Evolutionary conservation across 192 early-diverging fungal species (phyloP).

Genomic region (Lobosporangium transversale): DNA sequence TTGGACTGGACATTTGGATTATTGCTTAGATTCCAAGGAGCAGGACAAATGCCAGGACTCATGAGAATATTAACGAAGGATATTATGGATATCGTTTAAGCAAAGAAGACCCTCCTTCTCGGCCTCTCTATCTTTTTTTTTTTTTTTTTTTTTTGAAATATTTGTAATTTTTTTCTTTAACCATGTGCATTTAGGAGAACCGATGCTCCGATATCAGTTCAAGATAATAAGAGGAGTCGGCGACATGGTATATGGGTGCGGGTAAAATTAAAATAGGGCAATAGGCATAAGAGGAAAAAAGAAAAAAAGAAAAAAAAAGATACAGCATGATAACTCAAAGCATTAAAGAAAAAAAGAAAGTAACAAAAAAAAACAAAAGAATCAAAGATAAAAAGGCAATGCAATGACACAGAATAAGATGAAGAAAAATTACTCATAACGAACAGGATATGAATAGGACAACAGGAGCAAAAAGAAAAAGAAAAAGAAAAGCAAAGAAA

Average conservation of each 20-base stretch:
- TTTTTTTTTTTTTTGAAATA: slow-evolving; percentile 3
- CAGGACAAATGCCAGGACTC: not conserved
- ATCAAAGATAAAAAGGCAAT: slow-evolving; percentile 1
- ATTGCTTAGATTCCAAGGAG: not conserved
- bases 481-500: not conserved
- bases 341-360: not conserved
- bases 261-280: slow-evolving; percentile 11
- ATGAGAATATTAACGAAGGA: not conserved
- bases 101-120: too few relatives aligned
- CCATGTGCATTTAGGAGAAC: not conserved
- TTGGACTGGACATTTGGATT: not conserved
- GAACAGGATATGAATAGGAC: too few relatives aligned
- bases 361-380: slow-evolving; percentile 12
- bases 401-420: slow-evolving; percentile 1
- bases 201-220: not conserved
- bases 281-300: slow-evolving; percentile 6
- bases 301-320: slow-evolving; percentile 4
- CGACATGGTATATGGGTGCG: not conserved
- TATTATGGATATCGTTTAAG: not conserved
- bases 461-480: not conserved
- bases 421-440: too few relatives aligned
- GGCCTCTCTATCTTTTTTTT: not conserved
- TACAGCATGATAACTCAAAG: not conserved
- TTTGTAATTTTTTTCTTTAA: not conserved
- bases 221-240: not conserved